These are phyloP conservation scores for Larix kaempferi DNA, from an alignment of 75 land plant genomes.

Conservation along the genomic window DNA sequence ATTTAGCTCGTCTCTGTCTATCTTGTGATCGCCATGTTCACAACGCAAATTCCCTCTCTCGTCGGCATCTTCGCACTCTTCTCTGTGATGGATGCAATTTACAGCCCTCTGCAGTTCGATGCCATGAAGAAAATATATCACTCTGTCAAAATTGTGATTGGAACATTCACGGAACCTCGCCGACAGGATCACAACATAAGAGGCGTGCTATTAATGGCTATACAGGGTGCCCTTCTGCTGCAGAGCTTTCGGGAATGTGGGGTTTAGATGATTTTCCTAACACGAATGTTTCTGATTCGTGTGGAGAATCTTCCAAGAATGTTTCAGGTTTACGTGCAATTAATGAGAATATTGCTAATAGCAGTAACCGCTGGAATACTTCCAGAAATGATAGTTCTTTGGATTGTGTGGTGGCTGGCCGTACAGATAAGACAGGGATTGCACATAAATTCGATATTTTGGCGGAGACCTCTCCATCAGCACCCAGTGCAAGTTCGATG, in stretches of 20 bases:
- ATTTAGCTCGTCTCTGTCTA: constrained; percentile 75
- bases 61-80: constrained; percentile 66
- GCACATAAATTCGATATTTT: constrained; percentile 16
- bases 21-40: constrained; percentile 89
- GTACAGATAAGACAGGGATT: background rate
- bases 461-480: constrained; percentile 21
- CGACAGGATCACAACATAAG: constrained; percentile 42
- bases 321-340: constrained; percentile 48
- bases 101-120: constrained; percentile 60
- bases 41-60: constrained; percentile 71
- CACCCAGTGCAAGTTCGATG: background rate
- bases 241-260: constrained; percentile 75
- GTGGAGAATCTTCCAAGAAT: constrained; percentile 23
- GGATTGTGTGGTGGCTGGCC: constrained; percentile 5
- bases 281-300: constrained; percentile 18
- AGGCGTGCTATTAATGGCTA: constrained; percentile 56
- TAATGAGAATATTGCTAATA: constrained; percentile 21
- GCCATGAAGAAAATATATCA: constrained; percentile 49
- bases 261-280: constrained; percentile 51
- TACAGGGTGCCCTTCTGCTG: constrained; percentile 85
- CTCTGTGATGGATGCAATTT: constrained; percentile 72
- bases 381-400: constrained; percentile 11
- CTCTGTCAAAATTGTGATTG: constrained; percentile 83
- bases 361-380: constrained; percentile 11
- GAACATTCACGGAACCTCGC: constrained; percentile 34